Base-by-base conservation (phyloP, 2,329 filamentous ascomycete genomes). In the Pseudopyrenochaeta lycopersici region DNA sequence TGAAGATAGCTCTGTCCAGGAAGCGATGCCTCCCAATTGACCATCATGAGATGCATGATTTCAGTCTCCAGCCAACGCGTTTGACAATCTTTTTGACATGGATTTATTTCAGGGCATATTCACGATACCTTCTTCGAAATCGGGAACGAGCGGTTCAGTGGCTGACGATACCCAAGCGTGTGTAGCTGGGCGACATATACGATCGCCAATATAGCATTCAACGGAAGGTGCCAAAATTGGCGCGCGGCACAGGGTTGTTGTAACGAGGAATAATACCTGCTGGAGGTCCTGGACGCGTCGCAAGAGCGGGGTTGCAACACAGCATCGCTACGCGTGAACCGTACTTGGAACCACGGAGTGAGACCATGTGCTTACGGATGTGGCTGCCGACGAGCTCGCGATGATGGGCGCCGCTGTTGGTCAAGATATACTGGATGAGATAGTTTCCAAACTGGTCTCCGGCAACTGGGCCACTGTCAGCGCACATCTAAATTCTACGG, bases 401-500 rank as follows among this genome's bases (percentile, higher is more conserved):
- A 74, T 98, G 95, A 74, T 96, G 92, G 49, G 90, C 82, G 52
- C 88, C 87, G 56, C 92, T 90, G 74, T 97, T 91, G 66, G 92
- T 93, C 71, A 99, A 83, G 71, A 99, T 95, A 86, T 96, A 97
- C 77, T 99, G 95, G 60, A 99, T 91, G 60, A 99, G 85, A 72
- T 99, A 99, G 79, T 99, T 99, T 67, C 95, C 95, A 72, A 98
- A 99, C 76, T 99, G 96, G 74, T 99, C 96, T 70, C 95, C 96
- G 60, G 95, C 91, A 79, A 98, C 83, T 85, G 54, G n/a, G 29
- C 32, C 2, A 7, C 29, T 15, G 47, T 70, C 55, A 72, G 60
- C 39, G 56, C n/a, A 27, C 35, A 52, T n/a, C 6, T 45, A 30
- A n/a, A 20, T 10, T 18, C 6, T 20, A 10, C 1, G 12, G 2